Conservation (phyloP, 2,329 filamentous ascomycete genomes). For the Parastagonospora avenae region DNA sequence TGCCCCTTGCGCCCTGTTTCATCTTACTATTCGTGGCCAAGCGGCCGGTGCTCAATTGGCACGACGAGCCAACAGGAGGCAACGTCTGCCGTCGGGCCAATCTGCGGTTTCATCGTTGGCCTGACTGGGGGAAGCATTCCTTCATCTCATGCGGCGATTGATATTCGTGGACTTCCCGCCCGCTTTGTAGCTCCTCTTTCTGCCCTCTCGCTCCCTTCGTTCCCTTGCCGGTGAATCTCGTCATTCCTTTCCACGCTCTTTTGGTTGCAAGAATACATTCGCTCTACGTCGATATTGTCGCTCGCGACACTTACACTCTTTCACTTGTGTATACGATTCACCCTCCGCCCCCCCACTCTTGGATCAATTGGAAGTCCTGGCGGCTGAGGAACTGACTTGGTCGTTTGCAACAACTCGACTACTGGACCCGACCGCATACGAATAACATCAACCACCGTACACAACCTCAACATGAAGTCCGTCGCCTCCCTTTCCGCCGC, state of each 20-base stretch:
- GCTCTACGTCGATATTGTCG: constrained; percentile 21
- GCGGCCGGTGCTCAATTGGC: constrained; percentile 20
- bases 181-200: constrained; percentile 24
- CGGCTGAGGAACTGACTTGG: constrained; percentile 25
- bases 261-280: constrained; percentile 31
- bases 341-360: constrained; percentile 12
- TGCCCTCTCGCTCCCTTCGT: constrained; percentile 26
- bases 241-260: constrained; percentile 40
- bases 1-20: constrained; percentile 40
- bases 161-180: constrained; percentile 31
- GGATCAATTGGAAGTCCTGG: constrained; percentile 32
- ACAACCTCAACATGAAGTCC: constrained; percentile 35
- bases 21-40: constrained; percentile 31
- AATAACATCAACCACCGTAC: not conserved
- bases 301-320: constrained; percentile 32
- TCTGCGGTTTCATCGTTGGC: constrained; percentile 39
- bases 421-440: not conserved
- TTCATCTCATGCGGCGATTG: constrained; percentile 43
- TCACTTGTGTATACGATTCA: constrained; percentile 29
- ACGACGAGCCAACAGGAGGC: constrained; percentile 25
- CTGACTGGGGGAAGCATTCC: constrained; percentile 41
- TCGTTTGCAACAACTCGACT: not conserved
- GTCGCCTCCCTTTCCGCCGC: constrained; percentile 32
- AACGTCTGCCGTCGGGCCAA: constrained; percentile 25
- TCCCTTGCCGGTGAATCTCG: constrained; percentile 26